Base-by-base conservation (phyloP, 305 asterid genomes). In the Vinca major region DNA sequence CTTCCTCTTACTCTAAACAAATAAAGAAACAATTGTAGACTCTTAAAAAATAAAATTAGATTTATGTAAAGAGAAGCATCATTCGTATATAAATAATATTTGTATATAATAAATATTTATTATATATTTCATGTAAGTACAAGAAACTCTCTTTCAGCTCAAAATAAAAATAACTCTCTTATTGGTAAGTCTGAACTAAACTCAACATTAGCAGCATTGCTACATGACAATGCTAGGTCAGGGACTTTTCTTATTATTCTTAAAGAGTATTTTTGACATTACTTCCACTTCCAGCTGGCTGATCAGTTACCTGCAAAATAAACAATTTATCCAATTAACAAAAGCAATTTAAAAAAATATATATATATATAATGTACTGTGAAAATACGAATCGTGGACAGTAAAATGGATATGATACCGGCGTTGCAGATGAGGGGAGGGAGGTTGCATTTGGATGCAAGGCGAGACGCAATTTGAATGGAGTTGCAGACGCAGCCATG, bases 371-470 rank as follows among this genome's bases (percentile, higher is more conserved):
- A 41, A 17, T 7, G 19, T 20, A 17, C 7, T 20, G 33, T 47
- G 9, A 43, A 41, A 19, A 17, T 36, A 6, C 49, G 21, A 36
- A 2, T 57, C 5, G 11, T 47, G 13, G 51, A 26, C 1, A 26
- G 33, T 26, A 26, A 26, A 26, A 26, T 0, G 0, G 33, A 26
- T 26, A 26, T 26, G 33, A 26, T 26, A 60, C 26, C 13, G 75
- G 82, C 73, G 52, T 66, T 54, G 44, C 96, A 89, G 43, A 71
- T 14, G 82, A 87, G 72, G 44, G 88, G 68, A 45, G 93, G 81
- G 77, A 88, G 86, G 83, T 82, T 88, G 89, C 97, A 90, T 55
- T 65, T 86, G 2, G 87, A 43, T 0, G 97, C 92, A 55, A 88
- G 83, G 2, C 81, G 94, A 2, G 90, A 67, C 17, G 92, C 90